Evolutionary conservation across 1,284 basidiomycete species (phyloP).

Genomic region (Ustilago xerochloae): DNA sequence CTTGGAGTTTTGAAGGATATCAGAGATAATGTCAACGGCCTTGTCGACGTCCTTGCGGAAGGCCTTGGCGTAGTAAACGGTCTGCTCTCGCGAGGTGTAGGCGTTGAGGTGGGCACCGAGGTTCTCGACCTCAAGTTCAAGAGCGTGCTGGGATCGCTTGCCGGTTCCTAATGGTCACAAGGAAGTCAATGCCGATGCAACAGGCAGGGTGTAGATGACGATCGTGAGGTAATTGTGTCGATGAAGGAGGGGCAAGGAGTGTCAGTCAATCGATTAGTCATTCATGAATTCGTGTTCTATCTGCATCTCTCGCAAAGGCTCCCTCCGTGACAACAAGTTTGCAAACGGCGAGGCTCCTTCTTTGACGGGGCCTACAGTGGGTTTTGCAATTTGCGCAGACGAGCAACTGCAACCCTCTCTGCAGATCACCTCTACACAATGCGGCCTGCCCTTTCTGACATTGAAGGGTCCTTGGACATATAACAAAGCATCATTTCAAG

Average conservation of each 20-base stretch:
- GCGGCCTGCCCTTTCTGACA: too few relatives aligned
- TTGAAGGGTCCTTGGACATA: too few relatives aligned
- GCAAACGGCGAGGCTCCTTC: not conserved
- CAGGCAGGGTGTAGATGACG: not conserved
- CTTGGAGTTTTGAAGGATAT: constrained; percentile 98
- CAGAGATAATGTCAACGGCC: constrained; percentile 95
- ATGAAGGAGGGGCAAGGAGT: not conserved
- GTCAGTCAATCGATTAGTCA: not conserved
- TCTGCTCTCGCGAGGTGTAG: constrained; percentile 98
- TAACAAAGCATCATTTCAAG: too few relatives aligned
- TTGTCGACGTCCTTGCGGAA: constrained; percentile 94
- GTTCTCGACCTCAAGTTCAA: constrained; percentile 98
- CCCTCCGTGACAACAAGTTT: not conserved
- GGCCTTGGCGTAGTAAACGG: constrained; percentile 98
- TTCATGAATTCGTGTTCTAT: too few relatives aligned
- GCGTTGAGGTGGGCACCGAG: constrained; percentile 97
- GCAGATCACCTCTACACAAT: too few relatives aligned
- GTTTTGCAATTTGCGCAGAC: too few relatives aligned
- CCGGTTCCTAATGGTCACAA: constrained; percentile 77
- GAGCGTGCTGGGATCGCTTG: constrained; percentile 85
- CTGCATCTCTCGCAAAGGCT: not conserved
- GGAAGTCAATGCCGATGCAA: not conserved
- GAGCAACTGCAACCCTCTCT: too few relatives aligned
- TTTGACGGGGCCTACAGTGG: too few relatives aligned
- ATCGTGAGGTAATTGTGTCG: too few relatives aligned